Conservation (phyloP, 1,284 basidiomycete species). For the Lentinula novae-zelandiae region DNA sequence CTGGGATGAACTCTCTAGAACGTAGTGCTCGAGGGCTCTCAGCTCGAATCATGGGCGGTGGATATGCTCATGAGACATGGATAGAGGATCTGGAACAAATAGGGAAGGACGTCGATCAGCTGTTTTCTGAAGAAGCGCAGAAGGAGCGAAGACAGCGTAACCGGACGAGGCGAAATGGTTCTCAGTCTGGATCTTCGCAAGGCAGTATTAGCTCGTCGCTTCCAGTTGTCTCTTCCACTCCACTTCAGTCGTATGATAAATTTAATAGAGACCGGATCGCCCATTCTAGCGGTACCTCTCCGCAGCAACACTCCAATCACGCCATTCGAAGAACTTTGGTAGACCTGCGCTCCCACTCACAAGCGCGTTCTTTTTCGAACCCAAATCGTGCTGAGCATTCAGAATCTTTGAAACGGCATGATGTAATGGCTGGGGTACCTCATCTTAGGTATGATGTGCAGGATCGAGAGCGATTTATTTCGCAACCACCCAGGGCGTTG, state of each 20-base stretch:
- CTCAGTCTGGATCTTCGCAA: constrained; percentile 1
- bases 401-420: constrained; percentile 14
- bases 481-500: constrained; percentile 66
- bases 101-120: constrained; percentile 51
- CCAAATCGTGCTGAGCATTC: neutral
- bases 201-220: constrained; percentile 49
- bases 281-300: constrained; percentile 12
- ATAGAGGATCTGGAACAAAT: constrained; percentile 67
- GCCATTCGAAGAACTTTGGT: constrained; percentile 43
- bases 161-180: constrained; percentile 3
- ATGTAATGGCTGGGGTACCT: constrained; percentile 6
- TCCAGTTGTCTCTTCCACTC: constrained; percentile 33
- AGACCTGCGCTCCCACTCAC: constrained; percentile 32
- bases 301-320: constrained; percentile 25
- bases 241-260: neutral
- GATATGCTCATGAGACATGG: constrained; percentile 47
- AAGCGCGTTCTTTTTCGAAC: neutral
- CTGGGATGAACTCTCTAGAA: constrained; percentile 2
- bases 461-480: constrained; percentile 49
- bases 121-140: constrained; percentile 35
- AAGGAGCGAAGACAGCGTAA: neutral
- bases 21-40: constrained; percentile 10
- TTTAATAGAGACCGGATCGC: neutral
- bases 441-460: constrained; percentile 30
- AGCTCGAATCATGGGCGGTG: constrained; percentile 9